phyloP scores from a whole-genome alignment of 305 asterid genomes.

The Rubia peregrina region DNA sequence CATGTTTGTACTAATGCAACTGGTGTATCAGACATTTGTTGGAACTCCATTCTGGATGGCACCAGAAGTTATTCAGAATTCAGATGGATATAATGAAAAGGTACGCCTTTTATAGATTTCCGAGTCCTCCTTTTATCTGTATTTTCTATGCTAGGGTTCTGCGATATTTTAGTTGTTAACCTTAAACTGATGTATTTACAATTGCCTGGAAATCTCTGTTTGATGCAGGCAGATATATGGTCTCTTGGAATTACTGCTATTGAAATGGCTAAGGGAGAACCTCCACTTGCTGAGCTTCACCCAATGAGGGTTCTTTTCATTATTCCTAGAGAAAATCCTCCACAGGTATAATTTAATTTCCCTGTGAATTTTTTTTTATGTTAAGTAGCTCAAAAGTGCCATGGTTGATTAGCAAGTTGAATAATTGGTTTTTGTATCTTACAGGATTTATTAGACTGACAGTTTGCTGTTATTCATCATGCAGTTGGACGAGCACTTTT shows the following conservation, averaged over 20 bases:
- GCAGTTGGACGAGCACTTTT: slow-evolving; percentile 95
- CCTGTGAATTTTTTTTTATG: not conserved
- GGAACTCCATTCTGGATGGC: slow-evolving; percentile 99
- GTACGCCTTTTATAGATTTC: slow-evolving; percentile 27
- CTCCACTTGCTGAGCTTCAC: slow-evolving; percentile 95
- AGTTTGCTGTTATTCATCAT: slow-evolving; percentile 21
- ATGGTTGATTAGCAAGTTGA: slow-evolving; percentile 7
- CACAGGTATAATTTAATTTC: slow-evolving; percentile 52
- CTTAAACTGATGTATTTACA: slow-evolving; percentile 10
- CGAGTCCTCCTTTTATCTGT: slow-evolving; percentile 5
- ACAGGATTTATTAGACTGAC: slow-evolving; percentile 15
- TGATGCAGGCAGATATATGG: slow-evolving; percentile 95
- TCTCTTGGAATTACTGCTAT: slow-evolving; percentile 92
- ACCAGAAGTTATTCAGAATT: slow-evolving; percentile 93
- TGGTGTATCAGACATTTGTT: slow-evolving; percentile 78
- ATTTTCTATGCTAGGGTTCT: slow-evolving; percentile 3
- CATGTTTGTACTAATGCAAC: slow-evolving; percentile 42
- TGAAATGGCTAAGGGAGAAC: slow-evolving; percentile 98
- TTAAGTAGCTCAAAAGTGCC: slow-evolving; percentile 1
- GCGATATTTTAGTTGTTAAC: not conserved
- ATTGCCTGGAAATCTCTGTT: slow-evolving; percentile 19
- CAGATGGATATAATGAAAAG: slow-evolving; percentile 99
- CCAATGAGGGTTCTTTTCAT: slow-evolving; percentile 98
- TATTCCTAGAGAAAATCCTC: slow-evolving; percentile 96
- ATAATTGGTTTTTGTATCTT: not conserved